phyloP scores from a whole-genome alignment of 108 stramenopile species.

The Cyclotella atomus region DNA sequence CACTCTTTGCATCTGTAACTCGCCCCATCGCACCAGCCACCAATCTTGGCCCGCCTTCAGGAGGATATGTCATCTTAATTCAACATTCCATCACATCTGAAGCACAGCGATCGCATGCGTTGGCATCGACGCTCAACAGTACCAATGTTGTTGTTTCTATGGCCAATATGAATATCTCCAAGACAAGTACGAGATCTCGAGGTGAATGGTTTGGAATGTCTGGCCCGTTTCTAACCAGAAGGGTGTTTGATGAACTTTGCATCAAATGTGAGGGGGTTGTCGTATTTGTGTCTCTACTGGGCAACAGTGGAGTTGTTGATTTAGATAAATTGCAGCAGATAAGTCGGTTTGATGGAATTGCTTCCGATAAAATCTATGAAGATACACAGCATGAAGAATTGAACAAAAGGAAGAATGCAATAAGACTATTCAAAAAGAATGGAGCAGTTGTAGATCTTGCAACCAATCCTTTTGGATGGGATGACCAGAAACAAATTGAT shows the following conservation, averaged over 20 bases:
- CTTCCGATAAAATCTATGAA: neutral
- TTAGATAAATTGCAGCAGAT: neutral
- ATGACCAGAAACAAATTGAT: slow-evolving; percentile 5
- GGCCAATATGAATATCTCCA: neutral
- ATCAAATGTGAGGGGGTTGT: slow-evolving; percentile 30
- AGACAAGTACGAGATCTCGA: neutral
- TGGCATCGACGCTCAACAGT: slow-evolving; percentile 14
- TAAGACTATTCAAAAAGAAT: slow-evolving; percentile 12
- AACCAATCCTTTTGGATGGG: slow-evolving; percentile 43
- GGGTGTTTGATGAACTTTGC: slow-evolving; percentile 32
- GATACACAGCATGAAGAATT: neutral
- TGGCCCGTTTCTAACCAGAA: slow-evolving; percentile 31
- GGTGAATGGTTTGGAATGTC: slow-evolving; percentile 25
- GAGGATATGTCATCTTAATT: slow-evolving; percentile 41
- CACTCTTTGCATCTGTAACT: slow-evolving; percentile 17
- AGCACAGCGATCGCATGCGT: slow-evolving; percentile 30
- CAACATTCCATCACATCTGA: slow-evolving; percentile 45
- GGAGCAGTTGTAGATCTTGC: slow-evolving; percentile 38
- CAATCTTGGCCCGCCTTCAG: neutral
- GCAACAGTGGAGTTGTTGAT: slow-evolving; percentile 12
- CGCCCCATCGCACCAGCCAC: slow-evolving; percentile 6
- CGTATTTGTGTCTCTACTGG: slow-evolving; percentile 34
- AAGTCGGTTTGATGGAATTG: neutral
- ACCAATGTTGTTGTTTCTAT: neutral
- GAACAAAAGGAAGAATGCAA: neutral